A percentile compares a stretch with the other conserved stretches of the same genome.
Conservation (phyloP, 371 early-diverging fungal species). For the Lichtheimia ramosa region DNA sequence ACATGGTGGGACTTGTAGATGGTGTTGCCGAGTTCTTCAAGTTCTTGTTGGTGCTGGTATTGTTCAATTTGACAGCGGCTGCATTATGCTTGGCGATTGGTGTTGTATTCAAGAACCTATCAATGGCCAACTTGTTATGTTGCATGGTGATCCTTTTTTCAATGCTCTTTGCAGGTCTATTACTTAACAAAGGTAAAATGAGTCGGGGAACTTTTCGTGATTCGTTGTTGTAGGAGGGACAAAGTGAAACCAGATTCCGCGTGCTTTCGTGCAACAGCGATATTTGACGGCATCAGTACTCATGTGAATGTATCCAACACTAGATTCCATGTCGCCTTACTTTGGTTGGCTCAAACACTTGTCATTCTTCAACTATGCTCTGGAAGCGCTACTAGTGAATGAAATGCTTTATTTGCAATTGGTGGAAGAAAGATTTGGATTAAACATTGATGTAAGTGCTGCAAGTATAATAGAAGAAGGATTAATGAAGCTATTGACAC, state of each 20-base stretch:
- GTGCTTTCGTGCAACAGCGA: no score
- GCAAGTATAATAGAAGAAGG: background rate
- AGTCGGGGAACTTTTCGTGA: no score
- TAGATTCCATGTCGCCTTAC: slow-evolving; percentile 73
- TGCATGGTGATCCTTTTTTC: slow-evolving; percentile 84
- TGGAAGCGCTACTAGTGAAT: slow-evolving; percentile 88
- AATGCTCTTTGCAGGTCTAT: slow-evolving; percentile 88
- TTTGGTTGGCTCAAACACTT: slow-evolving; percentile 80
- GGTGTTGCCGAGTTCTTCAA: slow-evolving; percentile 69
- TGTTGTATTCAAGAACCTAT: slow-evolving; percentile 69
- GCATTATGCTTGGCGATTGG: slow-evolving; percentile 80
- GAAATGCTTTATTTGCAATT: slow-evolving; percentile 79
- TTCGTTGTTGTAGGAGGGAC: no score
- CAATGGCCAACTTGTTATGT: slow-evolving; percentile 78
- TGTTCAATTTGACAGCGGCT: slow-evolving; percentile 88
- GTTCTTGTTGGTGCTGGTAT: slow-evolving; percentile 82
- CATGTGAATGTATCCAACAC: background rate
- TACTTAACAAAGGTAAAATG: slow-evolving; percentile 75
- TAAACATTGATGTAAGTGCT: slow-evolving; percentile 73
- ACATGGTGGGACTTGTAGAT: slow-evolving; percentile 82
- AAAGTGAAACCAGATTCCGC: no score
- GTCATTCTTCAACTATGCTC: slow-evolving; percentile 86
- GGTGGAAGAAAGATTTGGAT: slow-evolving; percentile 77
- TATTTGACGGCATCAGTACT: background rate
- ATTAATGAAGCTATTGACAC: background rate